These are phyloP conservation scores for Magnaporthiopsis incrustans DNA, from an alignment of 2,329 filamentous ascomycete genomes.

Conservation along the genomic window DNA sequence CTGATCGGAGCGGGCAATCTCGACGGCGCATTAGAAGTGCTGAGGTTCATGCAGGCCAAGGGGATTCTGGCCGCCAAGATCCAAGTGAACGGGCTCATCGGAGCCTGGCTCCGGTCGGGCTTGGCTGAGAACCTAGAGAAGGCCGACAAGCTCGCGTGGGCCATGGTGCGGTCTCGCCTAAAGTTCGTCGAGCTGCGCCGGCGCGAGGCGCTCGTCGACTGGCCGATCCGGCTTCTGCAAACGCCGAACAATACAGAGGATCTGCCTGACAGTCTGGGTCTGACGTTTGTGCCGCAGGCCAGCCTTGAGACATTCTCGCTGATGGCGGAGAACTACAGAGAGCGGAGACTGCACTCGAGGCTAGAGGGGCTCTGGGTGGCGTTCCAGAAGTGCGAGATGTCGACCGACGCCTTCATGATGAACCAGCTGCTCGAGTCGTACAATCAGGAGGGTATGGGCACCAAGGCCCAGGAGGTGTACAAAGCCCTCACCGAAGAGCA, in stretches of 20 bases:
- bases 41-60: conserved; percentile 66
- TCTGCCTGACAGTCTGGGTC: conserved; percentile 17
- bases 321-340: conserved; percentile 63
- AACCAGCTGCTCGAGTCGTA: conserved; percentile 68
- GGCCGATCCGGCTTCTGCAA: conserved; percentile 19
- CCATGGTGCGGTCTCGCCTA: conserved; percentile 65
- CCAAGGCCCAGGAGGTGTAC: conserved; percentile 49
- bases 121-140: conserved; percentile 44
- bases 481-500: conserved; percentile 39
- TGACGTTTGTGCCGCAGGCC: conserved; percentile 43
- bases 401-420: conserved; percentile 65
- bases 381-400: conserved; percentile 55
- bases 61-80: conserved; percentile 62
- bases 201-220: conserved; percentile 19
- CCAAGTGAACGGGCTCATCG: conserved; percentile 76
- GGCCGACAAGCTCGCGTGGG: conserved; percentile 64
- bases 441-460: conserved; percentile 48
- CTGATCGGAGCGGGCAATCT: conserved; percentile 66
- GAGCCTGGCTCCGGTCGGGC: conserved; percentile 64
- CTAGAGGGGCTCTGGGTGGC: conserved; percentile 55
- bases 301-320: conserved; percentile 73
- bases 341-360: conserved; percentile 48
- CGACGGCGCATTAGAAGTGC: conserved; percentile 62
- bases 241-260: conserved; percentile 9
- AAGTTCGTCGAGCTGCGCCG: conserved; percentile 48